A percentile compares a stretch with the other conserved stretches of the same genome.
phyloP scores from a whole-genome alignment of 495 filamentous ascomycete genomes.

The Hyphodiscus hymeniophilus region DNA sequence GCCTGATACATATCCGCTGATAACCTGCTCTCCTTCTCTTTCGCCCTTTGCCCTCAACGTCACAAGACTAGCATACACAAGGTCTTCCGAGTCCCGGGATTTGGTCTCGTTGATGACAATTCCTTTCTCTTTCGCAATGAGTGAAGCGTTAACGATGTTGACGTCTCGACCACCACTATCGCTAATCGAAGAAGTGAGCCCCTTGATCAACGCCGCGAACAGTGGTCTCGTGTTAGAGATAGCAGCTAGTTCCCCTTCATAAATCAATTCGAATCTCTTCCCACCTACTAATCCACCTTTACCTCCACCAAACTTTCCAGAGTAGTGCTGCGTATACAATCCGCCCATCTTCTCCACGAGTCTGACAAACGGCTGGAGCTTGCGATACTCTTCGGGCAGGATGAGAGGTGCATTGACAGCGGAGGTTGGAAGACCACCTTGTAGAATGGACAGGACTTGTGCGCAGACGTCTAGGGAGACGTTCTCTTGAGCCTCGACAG shows the following conservation, averaged over 20 bases:
- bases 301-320: slow-evolving; percentile 20
- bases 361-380: slow-evolving; percentile 59
- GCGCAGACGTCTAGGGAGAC: slow-evolving; percentile 66
- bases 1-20: slow-evolving; percentile 55
- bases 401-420: slow-evolving; percentile 70
- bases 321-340: slow-evolving; percentile 64
- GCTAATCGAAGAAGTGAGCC: slow-evolving; percentile 51
- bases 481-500: slow-evolving; percentile 71
- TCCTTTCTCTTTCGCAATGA: slow-evolving; percentile 60
- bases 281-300: slow-evolving; percentile 27
- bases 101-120: slow-evolving; percentile 60
- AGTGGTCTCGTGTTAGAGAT: slow-evolving; percentile 60
- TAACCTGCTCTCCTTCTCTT: slow-evolving; percentile 40
- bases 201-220: slow-evolving; percentile 62
- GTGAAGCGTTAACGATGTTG: slow-evolving; percentile 66
- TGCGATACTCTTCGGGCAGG: slow-evolving; percentile 61
- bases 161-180: slow-evolving; percentile 52
- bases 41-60: slow-evolving; percentile 37
- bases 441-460: slow-evolving; percentile 60
- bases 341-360: slow-evolving; percentile 62
- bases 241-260: slow-evolving; percentile 54
- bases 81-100: slow-evolving; percentile 37
- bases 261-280: slow-evolving; percentile 59
- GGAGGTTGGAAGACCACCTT: slow-evolving; percentile 55
- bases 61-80: slow-evolving; percentile 53